A percentile compares a stretch with the other conserved stretches of the same genome.
Conservation (phyloP, 2,329 filamentous ascomycete genomes). For the Blastomyces emzantsi region DNA sequence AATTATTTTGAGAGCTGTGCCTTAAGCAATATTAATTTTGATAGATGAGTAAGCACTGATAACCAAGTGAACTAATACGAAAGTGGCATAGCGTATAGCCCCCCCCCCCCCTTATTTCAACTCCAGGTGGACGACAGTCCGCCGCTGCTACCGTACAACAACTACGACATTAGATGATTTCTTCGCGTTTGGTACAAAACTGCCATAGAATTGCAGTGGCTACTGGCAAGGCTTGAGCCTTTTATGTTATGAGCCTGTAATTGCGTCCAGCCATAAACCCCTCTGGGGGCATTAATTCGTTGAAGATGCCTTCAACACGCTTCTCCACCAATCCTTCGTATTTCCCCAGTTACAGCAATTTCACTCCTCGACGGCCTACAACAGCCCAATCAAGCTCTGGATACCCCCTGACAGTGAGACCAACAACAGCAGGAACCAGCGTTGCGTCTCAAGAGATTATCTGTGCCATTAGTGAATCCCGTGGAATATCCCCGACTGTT, state of each 20-base stretch:
- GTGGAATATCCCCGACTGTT: constrained; percentile 75
- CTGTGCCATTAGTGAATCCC: constrained; percentile 81
- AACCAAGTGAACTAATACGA: background rate
- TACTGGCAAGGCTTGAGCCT: too few species aligned
- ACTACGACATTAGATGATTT: background rate
- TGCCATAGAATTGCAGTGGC: background rate
- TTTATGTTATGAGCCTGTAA: background rate
- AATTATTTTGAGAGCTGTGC: background rate
- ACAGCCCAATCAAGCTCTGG: constrained; percentile 31
- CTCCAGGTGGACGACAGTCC: background rate
- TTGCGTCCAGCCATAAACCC: background rate
- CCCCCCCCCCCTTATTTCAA: background rate
- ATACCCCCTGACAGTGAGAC: constrained; percentile 44
- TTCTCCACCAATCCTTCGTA: constrained; percentile 6
- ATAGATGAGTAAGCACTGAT: constrained; percentile 5
- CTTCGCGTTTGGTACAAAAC: background rate
- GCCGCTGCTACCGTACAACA: background rate
- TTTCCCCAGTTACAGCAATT: constrained; percentile 1
- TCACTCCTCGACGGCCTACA: constrained; percentile 14
- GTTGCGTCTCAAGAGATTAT: constrained; percentile 60
- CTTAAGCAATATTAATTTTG: background rate
- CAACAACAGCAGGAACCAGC: constrained; percentile 48
- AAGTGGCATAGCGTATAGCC: background rate
- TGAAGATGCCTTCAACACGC: constrained; percentile 5
- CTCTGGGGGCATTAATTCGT: background rate